A percentile compares a stretch with the other conserved stretches of the same genome.
phyloP scores from a whole-genome alignment of 805 yeast genomes.

The Lachancea sp. region DNA sequence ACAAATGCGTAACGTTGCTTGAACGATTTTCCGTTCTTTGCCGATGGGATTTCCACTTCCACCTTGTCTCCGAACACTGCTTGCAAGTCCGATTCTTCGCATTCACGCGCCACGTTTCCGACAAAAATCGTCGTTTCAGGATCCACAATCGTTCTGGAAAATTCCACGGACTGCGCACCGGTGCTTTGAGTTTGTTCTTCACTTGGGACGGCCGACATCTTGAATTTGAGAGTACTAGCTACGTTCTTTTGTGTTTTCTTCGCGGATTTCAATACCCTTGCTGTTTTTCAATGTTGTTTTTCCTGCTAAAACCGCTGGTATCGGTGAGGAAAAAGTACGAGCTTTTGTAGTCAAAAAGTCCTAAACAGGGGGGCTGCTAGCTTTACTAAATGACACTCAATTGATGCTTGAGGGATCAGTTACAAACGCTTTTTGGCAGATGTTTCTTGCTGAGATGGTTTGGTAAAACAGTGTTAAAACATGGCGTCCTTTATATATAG shows the following conservation, averaged over 20 bases:
- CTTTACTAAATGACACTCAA: not conserved
- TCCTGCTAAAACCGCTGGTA: too few species aligned
- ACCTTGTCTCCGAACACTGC: conserved; percentile 26
- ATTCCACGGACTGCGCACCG: not conserved
- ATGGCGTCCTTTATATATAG: too few species aligned
- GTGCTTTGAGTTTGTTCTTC: not conserved
- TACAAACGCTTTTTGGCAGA: not conserved
- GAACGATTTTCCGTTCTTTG: conserved; percentile 22
- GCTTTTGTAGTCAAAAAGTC: too few species aligned
- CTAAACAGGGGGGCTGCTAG: too few species aligned
- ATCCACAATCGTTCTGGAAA: conserved; percentile 17
- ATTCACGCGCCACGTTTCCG: conserved; percentile 29
- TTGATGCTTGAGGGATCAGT: conserved; percentile 26
- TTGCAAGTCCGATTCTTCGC: conserved; percentile 25
- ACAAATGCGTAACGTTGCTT: conserved; percentile 30
- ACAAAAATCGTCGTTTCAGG: conserved; percentile 32
- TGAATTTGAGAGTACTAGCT: too few species aligned
- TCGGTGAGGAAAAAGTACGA: too few species aligned
- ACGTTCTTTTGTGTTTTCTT: too few species aligned
- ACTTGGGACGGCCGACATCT: conserved; percentile 2
- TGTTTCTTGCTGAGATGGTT: not conserved
- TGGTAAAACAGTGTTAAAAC: not conserved
- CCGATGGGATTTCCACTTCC: conserved; percentile 27
- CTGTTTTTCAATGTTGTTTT: too few species aligned
- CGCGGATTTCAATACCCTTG: too few species aligned